Conservation (phyloP, 2,329 filamentous ascomycete species). For the Talaromyces rugulosus region DNA sequence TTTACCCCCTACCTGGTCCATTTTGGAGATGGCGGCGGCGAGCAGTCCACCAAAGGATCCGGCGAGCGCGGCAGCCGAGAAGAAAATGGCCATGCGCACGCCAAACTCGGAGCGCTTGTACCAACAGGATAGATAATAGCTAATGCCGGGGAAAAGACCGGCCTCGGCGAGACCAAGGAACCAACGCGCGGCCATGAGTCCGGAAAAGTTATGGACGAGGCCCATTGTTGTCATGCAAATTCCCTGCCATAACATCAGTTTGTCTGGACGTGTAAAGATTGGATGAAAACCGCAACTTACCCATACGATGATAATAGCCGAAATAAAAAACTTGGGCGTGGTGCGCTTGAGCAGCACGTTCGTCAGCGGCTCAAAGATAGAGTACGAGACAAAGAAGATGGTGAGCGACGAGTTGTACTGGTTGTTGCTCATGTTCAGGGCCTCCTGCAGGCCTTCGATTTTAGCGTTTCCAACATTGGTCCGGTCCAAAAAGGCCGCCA, state of each 20-base stretch:
- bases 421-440: constrained; percentile 58
- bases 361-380: constrained; percentile 68
- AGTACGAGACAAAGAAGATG: constrained; percentile 84
- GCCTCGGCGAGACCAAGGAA: constrained; percentile 40
- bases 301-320: constrained; percentile 68
- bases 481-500: constrained; percentile 39
- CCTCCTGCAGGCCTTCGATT: constrained; percentile 53
- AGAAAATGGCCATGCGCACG: constrained; percentile 76
- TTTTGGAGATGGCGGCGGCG: constrained; percentile 82
- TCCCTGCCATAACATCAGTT: constrained; percentile 28
- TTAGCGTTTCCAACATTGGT: constrained; percentile 76
- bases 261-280: neutral
- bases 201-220: constrained; percentile 43
- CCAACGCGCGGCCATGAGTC: constrained; percentile 46
- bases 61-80: constrained; percentile 74
- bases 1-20: constrained; percentile 63
- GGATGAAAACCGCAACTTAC: constrained; percentile 16
- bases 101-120: constrained; percentile 77
- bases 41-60: constrained; percentile 85
- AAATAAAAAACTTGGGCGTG: constrained; percentile 73
- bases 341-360: constrained; percentile 76
- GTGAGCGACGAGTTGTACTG: constrained; percentile 73
- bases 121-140: constrained; percentile 81
- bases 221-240: constrained; percentile 45
- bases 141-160: constrained; percentile 65